Evolutionary conservation across 257 asterid genomes (phyloP).

Genomic region (Solanum lignicaule): DNA sequence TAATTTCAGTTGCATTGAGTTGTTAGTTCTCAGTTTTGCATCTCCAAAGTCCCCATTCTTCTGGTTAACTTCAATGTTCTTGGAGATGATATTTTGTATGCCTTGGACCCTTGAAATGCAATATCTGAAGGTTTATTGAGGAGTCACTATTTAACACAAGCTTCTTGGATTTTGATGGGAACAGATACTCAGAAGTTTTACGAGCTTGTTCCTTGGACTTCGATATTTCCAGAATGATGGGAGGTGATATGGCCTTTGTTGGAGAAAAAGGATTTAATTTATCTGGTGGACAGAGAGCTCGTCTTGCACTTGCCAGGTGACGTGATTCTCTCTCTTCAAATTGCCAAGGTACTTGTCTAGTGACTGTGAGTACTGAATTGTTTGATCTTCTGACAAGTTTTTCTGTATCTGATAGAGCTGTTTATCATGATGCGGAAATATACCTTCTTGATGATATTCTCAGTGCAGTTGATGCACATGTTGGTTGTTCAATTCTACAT

Average conservation of each 20-base stretch:
- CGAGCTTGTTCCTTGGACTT: slow-evolving; percentile 57
- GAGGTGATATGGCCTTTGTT: slow-evolving; percentile 80
- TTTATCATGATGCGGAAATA: slow-evolving; percentile 55
- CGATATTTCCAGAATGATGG: slow-evolving; percentile 76
- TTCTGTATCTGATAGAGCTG: slow-evolving; percentile 46
- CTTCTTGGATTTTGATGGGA: background rate
- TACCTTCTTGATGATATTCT: slow-evolving; percentile 88
- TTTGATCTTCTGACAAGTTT: slow-evolving; percentile 3
- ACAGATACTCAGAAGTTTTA: slow-evolving; percentile 68
- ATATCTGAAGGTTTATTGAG: background rate
- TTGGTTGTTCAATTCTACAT: slow-evolving; percentile 62
- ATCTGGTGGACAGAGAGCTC: slow-evolving; percentile 93
- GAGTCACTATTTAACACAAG: background rate
- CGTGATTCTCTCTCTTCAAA: background rate
- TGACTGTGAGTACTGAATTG: background rate
- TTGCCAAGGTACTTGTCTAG: background rate
- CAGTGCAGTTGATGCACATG: slow-evolving; percentile 98
- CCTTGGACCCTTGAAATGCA: background rate
- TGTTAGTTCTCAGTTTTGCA: background rate
- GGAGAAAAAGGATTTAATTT: slow-evolving; percentile 89
- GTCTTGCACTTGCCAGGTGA: slow-evolving; percentile 91
- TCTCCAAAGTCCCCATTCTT: background rate
- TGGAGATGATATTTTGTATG: background rate
- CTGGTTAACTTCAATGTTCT: background rate
- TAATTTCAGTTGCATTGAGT: background rate